Evolutionary conservation across 202 grass and related monocot genomes (phyloP).

Genomic region (Cymbopogon flexuosus): DNA sequence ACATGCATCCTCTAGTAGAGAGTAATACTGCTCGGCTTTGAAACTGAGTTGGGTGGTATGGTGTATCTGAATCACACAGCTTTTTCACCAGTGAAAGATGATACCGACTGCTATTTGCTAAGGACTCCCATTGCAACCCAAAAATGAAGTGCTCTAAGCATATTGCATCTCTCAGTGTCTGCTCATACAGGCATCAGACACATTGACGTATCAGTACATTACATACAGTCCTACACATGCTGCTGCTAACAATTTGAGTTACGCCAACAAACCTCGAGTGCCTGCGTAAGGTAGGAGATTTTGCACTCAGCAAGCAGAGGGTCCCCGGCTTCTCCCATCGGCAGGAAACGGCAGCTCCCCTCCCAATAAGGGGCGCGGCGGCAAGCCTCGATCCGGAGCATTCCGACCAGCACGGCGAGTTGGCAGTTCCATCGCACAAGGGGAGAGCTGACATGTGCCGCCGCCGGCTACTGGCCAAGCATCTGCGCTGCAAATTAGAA

Average conservation of each 20-base stretch:
- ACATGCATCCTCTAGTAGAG: background rate
- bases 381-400: slow-evolving; percentile 27
- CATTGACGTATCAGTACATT: background rate
- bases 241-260: background rate
- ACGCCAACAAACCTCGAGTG: slow-evolving; percentile 15
- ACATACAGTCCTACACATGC: background rate
- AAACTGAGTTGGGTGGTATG: background rate
- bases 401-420: slow-evolving; percentile 21
- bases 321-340: background rate
- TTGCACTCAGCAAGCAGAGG: background rate
- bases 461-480: slow-evolving; percentile 12
- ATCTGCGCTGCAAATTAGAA: slow-evolving; percentile 45
- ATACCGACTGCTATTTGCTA: background rate
- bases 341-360: background rate
- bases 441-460: slow-evolving; percentile 40
- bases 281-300: background rate
- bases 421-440: slow-evolving; percentile 34
- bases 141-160: background rate
- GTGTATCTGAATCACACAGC: background rate
- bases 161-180: background rate
- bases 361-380: background rate
- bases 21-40: background rate
- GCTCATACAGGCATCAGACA: background rate
- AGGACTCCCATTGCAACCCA: background rate
- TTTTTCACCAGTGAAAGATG: background rate